Conservation (phyloP, 2,329 filamentous ascomycete genomes). For the Colletotrichum paranaense region DNA sequence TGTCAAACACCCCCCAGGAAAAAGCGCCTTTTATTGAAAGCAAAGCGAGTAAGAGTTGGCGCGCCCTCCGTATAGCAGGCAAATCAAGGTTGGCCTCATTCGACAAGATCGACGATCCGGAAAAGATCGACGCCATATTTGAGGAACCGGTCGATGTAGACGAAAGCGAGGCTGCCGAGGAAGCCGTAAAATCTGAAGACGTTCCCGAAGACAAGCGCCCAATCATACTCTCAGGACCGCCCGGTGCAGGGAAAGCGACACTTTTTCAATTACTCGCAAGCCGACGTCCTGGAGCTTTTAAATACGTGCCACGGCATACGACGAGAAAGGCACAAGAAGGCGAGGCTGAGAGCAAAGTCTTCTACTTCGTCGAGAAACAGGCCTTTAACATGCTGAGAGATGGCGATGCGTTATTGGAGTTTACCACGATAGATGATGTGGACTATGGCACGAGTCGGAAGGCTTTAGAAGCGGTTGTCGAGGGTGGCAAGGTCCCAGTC, state of each 20-base stretch:
- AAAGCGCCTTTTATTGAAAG: constrained; percentile 69
- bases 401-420: constrained; percentile 70
- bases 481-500: constrained; percentile 69
- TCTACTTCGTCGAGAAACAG: constrained; percentile 66
- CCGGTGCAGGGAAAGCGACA: constrained; percentile 71
- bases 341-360: constrained; percentile 63
- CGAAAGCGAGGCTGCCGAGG: constrained; percentile 48
- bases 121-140: constrained; percentile 73
- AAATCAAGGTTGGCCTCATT: constrained; percentile 80
- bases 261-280: constrained; percentile 73
- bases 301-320: constrained; percentile 65
- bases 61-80: constrained; percentile 84
- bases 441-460: constrained; percentile 69
- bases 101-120: constrained; percentile 88
- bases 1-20: constrained; percentile 74
- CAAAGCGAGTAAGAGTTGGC: constrained; percentile 92
- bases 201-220: constrained; percentile 62
- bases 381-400: constrained; percentile 69
- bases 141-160: constrained; percentile 55
- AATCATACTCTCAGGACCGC: constrained; percentile 76
- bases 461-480: constrained; percentile 61
- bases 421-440: constrained; percentile 58
- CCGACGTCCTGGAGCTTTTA: constrained; percentile 74
- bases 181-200: constrained; percentile 39
- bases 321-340: constrained; percentile 61